A percentile compares a stretch with the other conserved stretches of the same genome.
phyloP scores from a whole-genome alignment of 2,329 filamentous ascomycete genomes.

The Colletotrichum tropicicola region DNA sequence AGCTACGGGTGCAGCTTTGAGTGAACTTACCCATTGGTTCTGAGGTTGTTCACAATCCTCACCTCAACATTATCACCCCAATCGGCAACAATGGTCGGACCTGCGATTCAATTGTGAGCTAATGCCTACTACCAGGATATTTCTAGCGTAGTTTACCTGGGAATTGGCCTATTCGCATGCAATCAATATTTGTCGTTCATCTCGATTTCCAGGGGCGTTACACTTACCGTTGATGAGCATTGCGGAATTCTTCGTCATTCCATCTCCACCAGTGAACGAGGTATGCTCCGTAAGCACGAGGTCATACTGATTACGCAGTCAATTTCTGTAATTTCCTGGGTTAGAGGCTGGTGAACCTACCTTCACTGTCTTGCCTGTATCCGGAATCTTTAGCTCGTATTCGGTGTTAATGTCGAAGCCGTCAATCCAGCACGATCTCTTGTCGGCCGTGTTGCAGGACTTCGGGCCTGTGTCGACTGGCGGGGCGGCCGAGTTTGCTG shows the following conservation, averaged over 20 bases:
- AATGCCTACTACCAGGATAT: neutral
- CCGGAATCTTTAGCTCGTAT: constrained; percentile 42
- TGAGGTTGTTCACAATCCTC: constrained; percentile 72
- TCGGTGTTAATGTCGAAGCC: constrained; percentile 40
- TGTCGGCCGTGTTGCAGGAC: constrained; percentile 35
- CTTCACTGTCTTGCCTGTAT: constrained; percentile 33
- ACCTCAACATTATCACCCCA: constrained; percentile 65
- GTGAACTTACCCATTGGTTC: constrained; percentile 44
- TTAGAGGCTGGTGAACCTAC: neutral
- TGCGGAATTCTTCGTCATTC: constrained; percentile 30
- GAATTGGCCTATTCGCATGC: constrained; percentile 28
- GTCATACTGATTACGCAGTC: constrained; percentile 19
- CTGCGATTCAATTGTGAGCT: constrained; percentile 40
- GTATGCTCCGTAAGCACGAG: constrained; percentile 30
- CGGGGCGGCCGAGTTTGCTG: neutral
- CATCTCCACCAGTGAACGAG: constrained; percentile 29
- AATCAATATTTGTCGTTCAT: too few relatives aligned
- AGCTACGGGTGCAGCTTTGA: neutral
- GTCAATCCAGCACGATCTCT: constrained; percentile 35
- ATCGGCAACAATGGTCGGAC: constrained; percentile 61
- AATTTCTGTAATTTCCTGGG: neutral
- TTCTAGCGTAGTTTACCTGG: constrained; percentile 10
- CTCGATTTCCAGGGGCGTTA: too few relatives aligned
- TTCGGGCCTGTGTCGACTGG: neutral
- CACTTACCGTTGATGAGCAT: constrained; percentile 35